Evolutionary conservation across 148 eudicot species (phyloP).

Genomic region (Nyssa sinensis): DNA sequence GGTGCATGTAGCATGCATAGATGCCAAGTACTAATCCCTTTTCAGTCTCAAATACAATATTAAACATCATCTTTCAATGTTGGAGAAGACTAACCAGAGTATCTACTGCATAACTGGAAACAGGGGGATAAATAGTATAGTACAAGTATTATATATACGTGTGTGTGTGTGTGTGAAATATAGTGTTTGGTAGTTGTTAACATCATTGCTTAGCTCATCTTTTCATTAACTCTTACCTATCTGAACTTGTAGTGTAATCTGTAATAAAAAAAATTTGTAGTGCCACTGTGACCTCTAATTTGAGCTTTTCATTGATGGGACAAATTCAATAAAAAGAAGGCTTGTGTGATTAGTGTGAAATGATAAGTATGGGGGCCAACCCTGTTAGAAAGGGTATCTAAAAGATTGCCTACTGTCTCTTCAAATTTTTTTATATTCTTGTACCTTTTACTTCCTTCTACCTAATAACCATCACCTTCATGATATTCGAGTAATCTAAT

Average conservation of each 20-base stretch:
- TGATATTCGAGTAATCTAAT: too few relatives aligned
- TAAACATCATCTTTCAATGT: background rate
- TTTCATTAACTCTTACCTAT: background rate
- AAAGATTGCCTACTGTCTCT: background rate
- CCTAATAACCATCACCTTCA: background rate
- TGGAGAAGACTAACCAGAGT: background rate
- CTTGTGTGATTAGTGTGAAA: too few relatives aligned
- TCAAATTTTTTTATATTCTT: background rate
- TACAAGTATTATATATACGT: background rate
- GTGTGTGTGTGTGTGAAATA: background rate
- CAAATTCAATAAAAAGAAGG: background rate
- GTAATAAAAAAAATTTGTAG: too few relatives aligned
- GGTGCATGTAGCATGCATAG: background rate
- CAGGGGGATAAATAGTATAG: background rate
- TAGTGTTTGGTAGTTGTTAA: background rate
- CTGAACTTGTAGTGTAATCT: background rate
- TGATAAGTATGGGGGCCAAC: too few relatives aligned
- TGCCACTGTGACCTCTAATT: background rate
- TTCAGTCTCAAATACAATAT: background rate
- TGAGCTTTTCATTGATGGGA: background rate
- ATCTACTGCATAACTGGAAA: background rate
- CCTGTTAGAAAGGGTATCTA: too few relatives aligned
- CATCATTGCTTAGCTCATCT: conserved; percentile 11
- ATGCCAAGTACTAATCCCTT: background rate
- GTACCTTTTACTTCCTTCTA: background rate